Percentiles rank a stretch among this genome's conserved stretches.
phyloP scores from a whole-genome alignment of 805 yeast genomes.

The Blastobotrys chiropterorum region DNA sequence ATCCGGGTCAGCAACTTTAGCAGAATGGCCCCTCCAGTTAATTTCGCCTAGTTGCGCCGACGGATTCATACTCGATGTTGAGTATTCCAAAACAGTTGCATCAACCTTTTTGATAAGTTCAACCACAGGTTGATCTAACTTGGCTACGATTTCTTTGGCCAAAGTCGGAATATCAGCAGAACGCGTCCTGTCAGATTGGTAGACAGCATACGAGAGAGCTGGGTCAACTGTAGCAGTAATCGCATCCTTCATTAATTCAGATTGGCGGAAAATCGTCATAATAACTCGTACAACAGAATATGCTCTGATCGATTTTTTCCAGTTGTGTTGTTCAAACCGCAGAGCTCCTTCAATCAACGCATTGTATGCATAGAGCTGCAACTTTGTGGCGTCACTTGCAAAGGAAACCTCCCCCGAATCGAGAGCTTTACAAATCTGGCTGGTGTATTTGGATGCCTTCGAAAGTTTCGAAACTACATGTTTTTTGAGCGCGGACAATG shows the following conservation, averaged over 20 bases:
- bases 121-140: conserved; percentile 32
- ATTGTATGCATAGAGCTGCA: conserved; percentile 22
- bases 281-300: conserved; percentile 59
- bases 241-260: conserved; percentile 45
- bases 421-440: conserved; percentile 31
- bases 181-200: conserved; percentile 34
- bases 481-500: conserved; percentile 40
- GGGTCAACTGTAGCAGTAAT: conserved; percentile 60
- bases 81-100: conserved; percentile 22
- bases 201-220: conserved; percentile 48
- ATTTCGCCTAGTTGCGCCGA: conserved; percentile 39
- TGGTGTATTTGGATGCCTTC: conserved; percentile 45
- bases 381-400: conserved; percentile 13
- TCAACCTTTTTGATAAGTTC: conserved; percentile 36
- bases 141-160: conserved; percentile 40
- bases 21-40: conserved; percentile 56
- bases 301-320: conserved; percentile 46
- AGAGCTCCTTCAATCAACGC: conserved; percentile 50
- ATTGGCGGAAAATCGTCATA: conserved; percentile 15
- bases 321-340: conserved; percentile 47
- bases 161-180: conserved; percentile 45
- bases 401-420: conserved; percentile 12
- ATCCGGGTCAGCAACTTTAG: conserved; percentile 62
- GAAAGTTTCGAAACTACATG: conserved; percentile 62
- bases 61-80: conserved; percentile 14